Base-by-base conservation (phyloP, 805 yeast genomes). In the Teunomyces kruisii region DNA sequence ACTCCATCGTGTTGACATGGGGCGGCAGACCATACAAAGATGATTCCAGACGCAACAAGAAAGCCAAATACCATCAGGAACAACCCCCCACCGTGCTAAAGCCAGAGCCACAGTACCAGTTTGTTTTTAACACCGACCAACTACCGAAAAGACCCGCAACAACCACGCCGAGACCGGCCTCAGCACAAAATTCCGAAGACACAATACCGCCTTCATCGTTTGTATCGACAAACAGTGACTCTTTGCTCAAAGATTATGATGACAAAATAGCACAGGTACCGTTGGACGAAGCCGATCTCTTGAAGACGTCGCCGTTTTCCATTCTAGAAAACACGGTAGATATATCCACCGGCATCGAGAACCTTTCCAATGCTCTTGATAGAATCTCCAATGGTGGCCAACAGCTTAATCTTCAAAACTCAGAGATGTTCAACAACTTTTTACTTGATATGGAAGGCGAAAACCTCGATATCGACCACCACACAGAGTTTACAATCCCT, bases 1-100 rank as follows among this genome's bases (percentile, higher is more conserved):
- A 86, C 52, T 68, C 83, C 3, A 54, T 86, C 8, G 78, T 74
- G 48, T 65, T 86, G 27, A 76, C 80, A 0, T 86, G 92, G 92
- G 90, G 88, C 14, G 91, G 91, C 0, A 62, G 90, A 40, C 88
- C 88, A 0, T 78, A 71, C 57, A 78, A 79, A 51, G 67, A 68
- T 38, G 59, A 68, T 3, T 67, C 65, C 57, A 58, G 68, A 51
- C 63, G 65, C 59, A 47, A 48, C 58, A 53, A 62, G 56, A 43
- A 58, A 58, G 19, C 46, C 17, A 31, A 31, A 14, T 31, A 31
- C 33, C 33, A 31, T 6, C 16, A 31, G 33, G 33, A 13, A 9
- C 16, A 2, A 9, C 3, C 15, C 6, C 10, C 7, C 6, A 1
- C 12, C 5, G 33, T 13, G 9, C 2, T 9, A 14, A 31, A n/a